Evolutionary conservation across 1,139 yeast genomes (phyloP).

Genomic region (Nadsonia commutata): DNA sequence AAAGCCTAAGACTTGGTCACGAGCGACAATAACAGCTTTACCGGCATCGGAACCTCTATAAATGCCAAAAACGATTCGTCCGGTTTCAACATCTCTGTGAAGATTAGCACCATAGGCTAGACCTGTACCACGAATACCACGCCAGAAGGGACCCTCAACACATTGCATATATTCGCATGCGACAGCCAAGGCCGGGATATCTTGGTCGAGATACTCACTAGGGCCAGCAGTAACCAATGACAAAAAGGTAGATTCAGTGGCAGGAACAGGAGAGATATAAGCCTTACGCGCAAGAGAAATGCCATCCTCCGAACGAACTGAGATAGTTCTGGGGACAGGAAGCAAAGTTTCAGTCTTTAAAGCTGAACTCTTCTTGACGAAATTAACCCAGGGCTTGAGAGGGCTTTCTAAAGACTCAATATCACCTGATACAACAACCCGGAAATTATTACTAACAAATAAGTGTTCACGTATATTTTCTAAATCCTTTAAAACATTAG

Average conservation of each 20-base stretch:
- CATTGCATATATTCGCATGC: constrained; percentile 69
- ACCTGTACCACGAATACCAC: constrained; percentile 91
- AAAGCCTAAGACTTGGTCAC: constrained; percentile 47
- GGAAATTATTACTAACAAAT: constrained; percentile 45
- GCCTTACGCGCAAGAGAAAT: constrained; percentile 39
- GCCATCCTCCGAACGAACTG: constrained; percentile 47
- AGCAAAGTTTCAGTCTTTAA: constrained; percentile 1
- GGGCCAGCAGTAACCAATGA: constrained; percentile 50
- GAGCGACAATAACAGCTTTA: constrained; percentile 56
- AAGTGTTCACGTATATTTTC: constrained; percentile 42
- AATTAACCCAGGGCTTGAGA: neutral
- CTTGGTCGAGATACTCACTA: constrained; percentile 47
- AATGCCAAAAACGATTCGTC: constrained; percentile 49
- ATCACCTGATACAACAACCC: constrained; percentile 62
- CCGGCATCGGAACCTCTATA: constrained; percentile 78
- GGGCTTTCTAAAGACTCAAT: constrained; percentile 18
- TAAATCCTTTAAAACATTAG: constrained; percentile 36
- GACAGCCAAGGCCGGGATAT: constrained; percentile 54
- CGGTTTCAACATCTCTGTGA: constrained; percentile 45
- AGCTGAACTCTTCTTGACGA: neutral
- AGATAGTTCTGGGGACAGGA: constrained; percentile 38
- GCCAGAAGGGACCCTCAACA: constrained; percentile 96
- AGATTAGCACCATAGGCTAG: constrained; percentile 80
- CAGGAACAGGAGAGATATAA: constrained; percentile 57
- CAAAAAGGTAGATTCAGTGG: constrained; percentile 76